A percentile compares a stretch with the other conserved stretches of the same genome.
These are phyloP conservation scores for Davidsoniella virescens DNA, from an alignment of 2,329 filamentous ascomycete species.

Conservation along the genomic window DNA sequence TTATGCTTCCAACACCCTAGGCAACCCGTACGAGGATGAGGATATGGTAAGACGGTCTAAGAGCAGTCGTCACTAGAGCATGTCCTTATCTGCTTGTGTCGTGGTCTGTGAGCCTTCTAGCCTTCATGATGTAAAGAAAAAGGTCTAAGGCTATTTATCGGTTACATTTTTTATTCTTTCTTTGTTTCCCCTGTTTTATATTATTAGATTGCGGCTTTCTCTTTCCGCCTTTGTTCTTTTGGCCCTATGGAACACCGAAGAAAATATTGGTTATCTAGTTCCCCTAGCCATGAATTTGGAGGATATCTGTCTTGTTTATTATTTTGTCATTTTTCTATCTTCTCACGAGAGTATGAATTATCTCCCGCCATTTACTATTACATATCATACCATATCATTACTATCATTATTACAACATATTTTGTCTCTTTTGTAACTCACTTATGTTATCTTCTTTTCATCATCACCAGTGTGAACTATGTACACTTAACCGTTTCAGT, in stretches of 20 bases:
- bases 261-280: no score
- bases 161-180: no score
- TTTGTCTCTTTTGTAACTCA: not conserved
- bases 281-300: no score
- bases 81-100: not conserved
- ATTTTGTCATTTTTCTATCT: not conserved
- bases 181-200: no score
- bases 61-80: conserved; percentile 7
- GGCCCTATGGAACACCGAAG: no score
- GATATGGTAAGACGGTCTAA: conserved; percentile 8
- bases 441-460: not conserved
- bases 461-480: not conserved
- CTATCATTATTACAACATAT: not conserved
- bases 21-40: conserved; percentile 4
- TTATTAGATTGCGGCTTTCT: no score
- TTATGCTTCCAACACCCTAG: conserved; percentile 2
- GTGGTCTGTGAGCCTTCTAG: no score
- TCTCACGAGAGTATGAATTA: conserved; percentile 4
- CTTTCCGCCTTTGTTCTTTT: no score
- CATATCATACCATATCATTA: conserved; percentile 9
- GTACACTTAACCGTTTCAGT: not conserved
- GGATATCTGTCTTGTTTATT: no score
- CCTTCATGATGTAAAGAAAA: no score
- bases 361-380: conserved; percentile 12
- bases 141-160: no score